These are phyloP conservation scores for Liriodendron chinense DNA, from an alignment of 164 flowering plant species.

Conservation along the genomic window DNA sequence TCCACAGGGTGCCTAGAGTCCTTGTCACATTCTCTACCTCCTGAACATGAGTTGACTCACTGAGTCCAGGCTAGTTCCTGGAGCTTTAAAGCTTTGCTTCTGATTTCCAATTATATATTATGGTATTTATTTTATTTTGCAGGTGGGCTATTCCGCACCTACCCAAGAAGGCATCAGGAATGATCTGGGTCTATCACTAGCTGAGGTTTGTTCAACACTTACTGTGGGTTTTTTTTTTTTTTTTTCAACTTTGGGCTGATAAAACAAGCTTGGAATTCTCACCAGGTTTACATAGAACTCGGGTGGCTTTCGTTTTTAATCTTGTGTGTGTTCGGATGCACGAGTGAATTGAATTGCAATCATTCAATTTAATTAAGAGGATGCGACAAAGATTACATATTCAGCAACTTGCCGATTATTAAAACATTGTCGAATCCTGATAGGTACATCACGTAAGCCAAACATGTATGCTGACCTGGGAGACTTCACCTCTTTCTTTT, in stretches of 20 bases:
- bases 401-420: too few species aligned
- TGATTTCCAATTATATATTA: background rate
- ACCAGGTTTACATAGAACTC: too few species aligned
- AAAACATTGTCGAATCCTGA: too few species aligned
- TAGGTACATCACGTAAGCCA: too few species aligned
- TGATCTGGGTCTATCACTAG: constrained; percentile 60
- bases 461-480: too few species aligned
- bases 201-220: constrained; percentile 45
- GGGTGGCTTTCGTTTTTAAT: too few species aligned
- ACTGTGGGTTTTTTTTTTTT: background rate
- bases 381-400: too few species aligned
- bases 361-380: too few species aligned
- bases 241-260: background rate
- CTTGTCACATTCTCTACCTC: background rate
- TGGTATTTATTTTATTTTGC: constrained; percentile 10
- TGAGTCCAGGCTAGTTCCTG: background rate
- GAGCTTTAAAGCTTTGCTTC: background rate
- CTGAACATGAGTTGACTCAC: background rate
- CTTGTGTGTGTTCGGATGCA: too few species aligned
- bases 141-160: constrained; percentile 93
- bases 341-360: too few species aligned
- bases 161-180: constrained; percentile 62
- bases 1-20: background rate
- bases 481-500: too few species aligned
- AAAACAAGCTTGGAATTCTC: too few species aligned